phyloP scores from a whole-genome alignment of 257 asterid genomes.

The Penstemon newberryi region DNA sequence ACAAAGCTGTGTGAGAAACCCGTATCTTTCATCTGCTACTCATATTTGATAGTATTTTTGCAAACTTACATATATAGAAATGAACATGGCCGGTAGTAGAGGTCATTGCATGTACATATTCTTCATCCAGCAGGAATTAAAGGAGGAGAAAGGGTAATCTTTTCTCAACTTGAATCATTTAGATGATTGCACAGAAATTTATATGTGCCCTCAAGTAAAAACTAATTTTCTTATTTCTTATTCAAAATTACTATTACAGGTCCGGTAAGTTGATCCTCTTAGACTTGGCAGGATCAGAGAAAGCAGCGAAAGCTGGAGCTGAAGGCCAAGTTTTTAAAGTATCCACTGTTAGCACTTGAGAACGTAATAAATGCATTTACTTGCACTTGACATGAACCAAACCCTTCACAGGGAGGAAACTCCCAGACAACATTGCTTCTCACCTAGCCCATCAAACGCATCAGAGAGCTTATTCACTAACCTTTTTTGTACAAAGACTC shows the following conservation, averaged over 20 bases:
- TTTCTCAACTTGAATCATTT: constrained; percentile 11
- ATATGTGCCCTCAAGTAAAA: constrained; percentile 2
- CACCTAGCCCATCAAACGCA: constrained; percentile 80
- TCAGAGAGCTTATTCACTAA: constrained; percentile 80
- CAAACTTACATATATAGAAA: constrained; percentile 55
- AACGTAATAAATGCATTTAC: constrained; percentile 86
- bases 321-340: constrained; percentile 88
- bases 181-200: constrained; percentile 10
- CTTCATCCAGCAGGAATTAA: constrained; percentile 53
- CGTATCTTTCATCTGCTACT: constrained; percentile 51
- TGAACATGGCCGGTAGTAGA: constrained; percentile 86
- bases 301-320: constrained; percentile 87
- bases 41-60: too few species aligned
- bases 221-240: background rate
- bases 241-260: constrained; percentile 37
- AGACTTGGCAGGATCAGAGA: constrained; percentile 93
- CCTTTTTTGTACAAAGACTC: constrained; percentile 85
- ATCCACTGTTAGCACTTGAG: constrained; percentile 88
- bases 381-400: constrained; percentile 38
- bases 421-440: constrained; percentile 77
- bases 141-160: constrained; percentile 54
- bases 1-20: constrained; percentile 90
- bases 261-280: constrained; percentile 74
- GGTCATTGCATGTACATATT: constrained; percentile 76
- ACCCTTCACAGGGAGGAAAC: constrained; percentile 72